Evolutionary conservation across 106 monocot genomes (phyloP).

Genomic region (Phalaenopsis aphrodite): DNA sequence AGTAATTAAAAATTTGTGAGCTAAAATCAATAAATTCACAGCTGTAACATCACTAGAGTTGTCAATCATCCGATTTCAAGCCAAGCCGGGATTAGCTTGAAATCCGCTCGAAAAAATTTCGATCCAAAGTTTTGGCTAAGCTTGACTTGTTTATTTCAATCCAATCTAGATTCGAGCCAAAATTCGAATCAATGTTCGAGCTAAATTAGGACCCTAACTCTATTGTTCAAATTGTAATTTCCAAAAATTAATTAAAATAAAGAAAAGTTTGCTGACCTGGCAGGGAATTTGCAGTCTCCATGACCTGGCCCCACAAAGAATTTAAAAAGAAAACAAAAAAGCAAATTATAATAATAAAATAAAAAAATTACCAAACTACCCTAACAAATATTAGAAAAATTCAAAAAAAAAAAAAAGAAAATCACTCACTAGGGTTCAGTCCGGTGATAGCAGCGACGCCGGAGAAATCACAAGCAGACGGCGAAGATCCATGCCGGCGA

Average conservation of each 20-base stretch:
- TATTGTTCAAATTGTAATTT: no score
- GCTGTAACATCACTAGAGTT: no score
- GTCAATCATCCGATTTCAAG: no score
- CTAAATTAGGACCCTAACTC: no score
- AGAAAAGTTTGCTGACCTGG: slow-evolving; percentile 40
- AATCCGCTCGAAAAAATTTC: no score
- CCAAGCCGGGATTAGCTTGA: no score
- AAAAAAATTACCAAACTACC: not conserved
- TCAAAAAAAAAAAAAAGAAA: not conserved
- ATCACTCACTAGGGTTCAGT: slow-evolving; percentile 47
- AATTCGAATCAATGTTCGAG: no score
- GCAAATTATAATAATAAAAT: not conserved
- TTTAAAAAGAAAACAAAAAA: not conserved
- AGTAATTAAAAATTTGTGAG: no score
- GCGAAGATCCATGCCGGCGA: slow-evolving; percentile 22
- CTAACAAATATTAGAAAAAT: not conserved
- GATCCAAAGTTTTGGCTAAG: no score
- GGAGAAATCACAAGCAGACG: slow-evolving; percentile 71
- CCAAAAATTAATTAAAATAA: not conserved
- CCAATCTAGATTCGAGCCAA: no score
- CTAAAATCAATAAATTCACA: no score
- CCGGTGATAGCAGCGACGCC: slow-evolving; percentile 68
- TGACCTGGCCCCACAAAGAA: slow-evolving; percentile 20
- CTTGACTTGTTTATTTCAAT: no score
- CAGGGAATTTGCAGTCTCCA: slow-evolving; percentile 46